phyloP scores from a whole-genome alignment of 164 flowering plant species.

The Protea cynaroides region DNA sequence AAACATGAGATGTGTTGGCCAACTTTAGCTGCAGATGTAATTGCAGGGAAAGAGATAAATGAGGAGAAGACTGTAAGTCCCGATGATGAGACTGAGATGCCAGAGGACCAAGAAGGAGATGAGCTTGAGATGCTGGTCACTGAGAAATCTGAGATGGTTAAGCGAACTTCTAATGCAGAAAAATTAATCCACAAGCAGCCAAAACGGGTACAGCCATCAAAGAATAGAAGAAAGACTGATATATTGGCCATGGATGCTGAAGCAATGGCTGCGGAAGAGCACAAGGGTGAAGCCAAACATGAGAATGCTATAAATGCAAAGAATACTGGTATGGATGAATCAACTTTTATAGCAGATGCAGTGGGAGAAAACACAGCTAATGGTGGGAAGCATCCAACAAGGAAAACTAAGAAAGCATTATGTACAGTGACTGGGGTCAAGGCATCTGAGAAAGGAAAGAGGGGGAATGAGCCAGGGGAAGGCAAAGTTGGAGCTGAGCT shows the following conservation, averaged over 20 bases:
- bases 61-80: neutral
- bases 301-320: conserved; percentile 9
- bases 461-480: conserved; percentile 5
- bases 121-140: conserved; percentile 11
- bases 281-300: conserved; percentile 5
- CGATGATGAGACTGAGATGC: conserved; percentile 48
- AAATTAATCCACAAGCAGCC: too few species aligned
- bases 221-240: neutral
- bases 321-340: conserved; percentile 12
- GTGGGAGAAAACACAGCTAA: conserved; percentile 11
- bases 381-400: conserved; percentile 19
- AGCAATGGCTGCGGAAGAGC: neutral
- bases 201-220: neutral
- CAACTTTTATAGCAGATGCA: conserved; percentile 11
- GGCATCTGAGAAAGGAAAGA: conserved; percentile 13
- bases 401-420: conserved; percentile 20
- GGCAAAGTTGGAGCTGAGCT: neutral
- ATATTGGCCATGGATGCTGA: neutral
- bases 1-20: conserved; percentile 9
- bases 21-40: neutral
- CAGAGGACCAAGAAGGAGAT: conserved; percentile 26
- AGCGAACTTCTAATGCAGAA: conserved; percentile 1
- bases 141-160: conserved; percentile 13
- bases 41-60: neutral
- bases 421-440: neutral